A percentile compares a stretch with the other conserved stretches of the same genome.
phyloP scores from a whole-genome alignment of 768 basidiomycete species.

The Amanita brunnescens region DNA sequence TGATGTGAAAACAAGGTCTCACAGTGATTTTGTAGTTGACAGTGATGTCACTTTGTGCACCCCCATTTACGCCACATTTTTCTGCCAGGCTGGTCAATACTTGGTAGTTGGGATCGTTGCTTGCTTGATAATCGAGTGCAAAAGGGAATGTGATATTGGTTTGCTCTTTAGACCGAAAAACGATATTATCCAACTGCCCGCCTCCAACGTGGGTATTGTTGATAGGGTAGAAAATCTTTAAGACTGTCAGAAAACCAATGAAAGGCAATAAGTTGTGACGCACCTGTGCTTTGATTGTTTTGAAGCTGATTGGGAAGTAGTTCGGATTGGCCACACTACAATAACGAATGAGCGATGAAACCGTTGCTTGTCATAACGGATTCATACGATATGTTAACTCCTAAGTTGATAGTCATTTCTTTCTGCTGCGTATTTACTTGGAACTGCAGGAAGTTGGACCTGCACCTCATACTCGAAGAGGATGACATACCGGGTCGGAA shows the following conservation, averaged over 20 bases:
- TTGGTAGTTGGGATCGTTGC: constrained; percentile 38
- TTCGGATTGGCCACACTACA: constrained; percentile 74
- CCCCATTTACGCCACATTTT: constrained; percentile 51
- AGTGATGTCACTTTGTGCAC: constrained; percentile 36
- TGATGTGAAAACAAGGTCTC: constrained; percentile 14
- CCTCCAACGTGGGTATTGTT: constrained; percentile 60
- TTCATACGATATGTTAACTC: constrained; percentile 58
- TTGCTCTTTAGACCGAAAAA: constrained; percentile 41
- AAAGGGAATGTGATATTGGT: constrained; percentile 77
- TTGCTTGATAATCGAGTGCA: constrained; percentile 48
- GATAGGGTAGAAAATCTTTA: constrained; percentile 68
- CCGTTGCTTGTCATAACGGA: not conserved
- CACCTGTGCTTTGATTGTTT: constrained; percentile 56
- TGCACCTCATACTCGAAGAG: not conserved
- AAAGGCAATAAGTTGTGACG: constrained; percentile 4
- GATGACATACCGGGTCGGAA: constrained; percentile 32
- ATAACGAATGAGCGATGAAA: constrained; percentile 5
- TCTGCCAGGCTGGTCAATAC: constrained; percentile 54
- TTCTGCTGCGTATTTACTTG: constrained; percentile 27
- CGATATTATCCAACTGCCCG: constrained; percentile 39
- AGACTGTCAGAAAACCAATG: not conserved
- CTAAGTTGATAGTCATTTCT: constrained; percentile 49
- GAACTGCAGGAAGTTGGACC: constrained; percentile 14
- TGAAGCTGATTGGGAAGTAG: constrained; percentile 63
- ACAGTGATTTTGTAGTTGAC: constrained; percentile 65